Percentiles rank a stretch among this genome's conserved stretches.
These are phyloP conservation scores for Hortaea sp. DNA, from an alignment of 2,329 filamentous ascomycete genomes.

Conservation along the genomic window DNA sequence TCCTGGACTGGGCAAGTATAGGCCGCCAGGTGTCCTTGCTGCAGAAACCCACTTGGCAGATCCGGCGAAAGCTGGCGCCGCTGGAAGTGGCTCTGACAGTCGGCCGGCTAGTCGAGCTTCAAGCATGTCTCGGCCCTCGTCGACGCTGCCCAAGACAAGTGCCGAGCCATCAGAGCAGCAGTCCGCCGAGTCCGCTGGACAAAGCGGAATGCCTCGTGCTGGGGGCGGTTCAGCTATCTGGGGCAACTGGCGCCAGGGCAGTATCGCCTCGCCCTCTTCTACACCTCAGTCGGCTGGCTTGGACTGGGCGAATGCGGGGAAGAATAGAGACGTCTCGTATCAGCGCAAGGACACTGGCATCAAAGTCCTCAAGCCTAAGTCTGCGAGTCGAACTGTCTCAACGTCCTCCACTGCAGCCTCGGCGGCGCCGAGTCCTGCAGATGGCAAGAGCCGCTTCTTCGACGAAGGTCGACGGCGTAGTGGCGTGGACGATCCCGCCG, in stretches of 20 bases:
- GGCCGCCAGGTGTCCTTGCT: slow-evolving; percentile 19
- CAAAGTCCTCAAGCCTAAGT: slow-evolving; percentile 82
- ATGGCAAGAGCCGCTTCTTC: slow-evolving; percentile 36
- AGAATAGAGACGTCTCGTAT: slow-evolving; percentile 51
- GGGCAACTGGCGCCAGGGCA: slow-evolving; percentile 37
- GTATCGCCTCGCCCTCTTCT: slow-evolving; percentile 2
- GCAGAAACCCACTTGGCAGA: slow-evolving; percentile 11
- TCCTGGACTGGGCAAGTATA: slow-evolving; percentile 15
- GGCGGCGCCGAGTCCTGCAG: slow-evolving; percentile 2
- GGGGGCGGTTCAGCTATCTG: slow-evolving; percentile 33
- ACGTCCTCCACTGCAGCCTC: slow-evolving; percentile 24
- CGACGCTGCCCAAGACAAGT: slow-evolving; percentile 14
- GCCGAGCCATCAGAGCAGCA: slow-evolving; percentile 7
- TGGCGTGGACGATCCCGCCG: slow-evolving; percentile 5
- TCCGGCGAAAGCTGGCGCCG: slow-evolving; percentile 12
- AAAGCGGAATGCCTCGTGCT: slow-evolving; percentile 11
- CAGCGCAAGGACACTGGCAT: slow-evolving; percentile 65
- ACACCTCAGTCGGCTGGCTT: slow-evolving; percentile 22
- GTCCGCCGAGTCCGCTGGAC: neutral
- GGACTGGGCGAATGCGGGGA: slow-evolving; percentile 48
- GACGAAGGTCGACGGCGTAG: slow-evolving; percentile 35
- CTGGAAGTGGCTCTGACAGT: slow-evolving; percentile 14
- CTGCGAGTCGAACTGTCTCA: slow-evolving; percentile 43
- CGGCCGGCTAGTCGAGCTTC: slow-evolving; percentile 17
- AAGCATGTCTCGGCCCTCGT: slow-evolving; percentile 14